phyloP scores from a whole-genome alignment of 2,329 filamentous ascomycete genomes.

The Colletotrichum sp. region DNA sequence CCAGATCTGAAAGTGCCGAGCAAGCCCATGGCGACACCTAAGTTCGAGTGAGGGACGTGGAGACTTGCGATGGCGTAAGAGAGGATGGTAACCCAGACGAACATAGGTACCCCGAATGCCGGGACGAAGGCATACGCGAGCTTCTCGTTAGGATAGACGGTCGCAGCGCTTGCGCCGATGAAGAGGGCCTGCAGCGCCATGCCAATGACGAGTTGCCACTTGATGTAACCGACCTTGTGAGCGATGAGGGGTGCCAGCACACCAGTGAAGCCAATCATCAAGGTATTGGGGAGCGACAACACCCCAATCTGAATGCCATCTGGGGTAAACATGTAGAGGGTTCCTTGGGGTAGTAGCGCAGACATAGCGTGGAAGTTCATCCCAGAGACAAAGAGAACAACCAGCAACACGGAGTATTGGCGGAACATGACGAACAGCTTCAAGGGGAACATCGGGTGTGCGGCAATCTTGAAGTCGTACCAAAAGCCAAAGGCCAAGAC shows the following conservation, averaged over 20 bases:
- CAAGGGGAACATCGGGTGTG: constrained; percentile 28
- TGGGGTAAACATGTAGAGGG: constrained; percentile 35
- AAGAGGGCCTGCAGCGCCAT: constrained; percentile 33
- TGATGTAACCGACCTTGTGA: constrained; percentile 34
- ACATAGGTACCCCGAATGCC: constrained; percentile 34
- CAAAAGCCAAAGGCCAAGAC: constrained; percentile 22
- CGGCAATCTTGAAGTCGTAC: constrained; percentile 27
- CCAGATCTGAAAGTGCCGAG: constrained; percentile 34
- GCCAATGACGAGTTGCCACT: constrained; percentile 32
- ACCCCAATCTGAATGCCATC: constrained; percentile 31
- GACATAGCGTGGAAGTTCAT: constrained; percentile 33
- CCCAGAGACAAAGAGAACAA: constrained; percentile 35
- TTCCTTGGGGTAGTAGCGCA: constrained; percentile 31
- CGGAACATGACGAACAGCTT: constrained; percentile 32
- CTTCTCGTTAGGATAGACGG: constrained; percentile 29
- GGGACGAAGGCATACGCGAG: constrained; percentile 33
- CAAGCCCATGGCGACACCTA: constrained; percentile 33
- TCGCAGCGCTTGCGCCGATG: constrained; percentile 29
- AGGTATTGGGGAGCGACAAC: constrained; percentile 1
- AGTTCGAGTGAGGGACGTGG: constrained; percentile 32
- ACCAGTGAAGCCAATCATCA: constrained; percentile 11
- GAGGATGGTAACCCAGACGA: constrained; percentile 34
- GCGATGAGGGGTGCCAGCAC: constrained; percentile 31
- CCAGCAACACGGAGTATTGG: constrained; percentile 32
- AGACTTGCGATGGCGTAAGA: constrained; percentile 33